Evolutionary conservation across 192 early-diverging fungal species (phyloP).

Genomic region (Mortierella claussenii): DNA sequence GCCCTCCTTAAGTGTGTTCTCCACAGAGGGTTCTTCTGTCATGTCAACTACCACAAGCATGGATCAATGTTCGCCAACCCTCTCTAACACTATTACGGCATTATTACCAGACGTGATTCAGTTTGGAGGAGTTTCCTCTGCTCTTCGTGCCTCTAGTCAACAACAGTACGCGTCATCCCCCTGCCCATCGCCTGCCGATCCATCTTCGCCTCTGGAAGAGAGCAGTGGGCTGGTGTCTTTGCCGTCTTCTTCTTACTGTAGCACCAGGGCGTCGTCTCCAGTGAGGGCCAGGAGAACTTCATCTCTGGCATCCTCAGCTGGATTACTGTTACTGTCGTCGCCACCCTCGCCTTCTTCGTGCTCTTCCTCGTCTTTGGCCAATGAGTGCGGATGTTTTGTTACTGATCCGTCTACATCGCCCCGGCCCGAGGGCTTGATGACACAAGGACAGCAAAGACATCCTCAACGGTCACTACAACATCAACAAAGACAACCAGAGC

Average conservation of each 20-base stretch:
- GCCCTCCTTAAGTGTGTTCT: neutral
- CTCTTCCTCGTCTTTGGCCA: constrained; percentile 27
- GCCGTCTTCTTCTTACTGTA: constrained; percentile 4
- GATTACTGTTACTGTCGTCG: neutral
- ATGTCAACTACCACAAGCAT: constrained; percentile 15
- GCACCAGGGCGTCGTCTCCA: neutral
- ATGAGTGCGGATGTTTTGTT: no score
- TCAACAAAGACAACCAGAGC: constrained; percentile 1
- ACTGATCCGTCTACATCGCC: neutral
- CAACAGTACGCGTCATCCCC: constrained; percentile 6
- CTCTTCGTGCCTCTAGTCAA: no score
- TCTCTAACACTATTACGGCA: constrained; percentile 12
- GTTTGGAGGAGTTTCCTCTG: no score
- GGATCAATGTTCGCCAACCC: constrained; percentile 30
- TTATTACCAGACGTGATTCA: constrained; percentile 9
- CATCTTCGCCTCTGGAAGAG: constrained; percentile 1
- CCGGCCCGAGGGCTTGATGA: neutral
- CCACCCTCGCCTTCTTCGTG: constrained; percentile 2
- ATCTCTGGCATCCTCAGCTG: neutral
- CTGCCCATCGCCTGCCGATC: neutral
- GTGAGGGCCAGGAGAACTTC: constrained; percentile 4
- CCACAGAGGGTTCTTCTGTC: neutral
- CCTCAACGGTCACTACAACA: neutral
- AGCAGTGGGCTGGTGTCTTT: neutral
- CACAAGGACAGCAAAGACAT: neutral